Base-by-base conservation (phyloP, 2,329 filamentous ascomycete species). In the Trichoderma harzianum region DNA sequence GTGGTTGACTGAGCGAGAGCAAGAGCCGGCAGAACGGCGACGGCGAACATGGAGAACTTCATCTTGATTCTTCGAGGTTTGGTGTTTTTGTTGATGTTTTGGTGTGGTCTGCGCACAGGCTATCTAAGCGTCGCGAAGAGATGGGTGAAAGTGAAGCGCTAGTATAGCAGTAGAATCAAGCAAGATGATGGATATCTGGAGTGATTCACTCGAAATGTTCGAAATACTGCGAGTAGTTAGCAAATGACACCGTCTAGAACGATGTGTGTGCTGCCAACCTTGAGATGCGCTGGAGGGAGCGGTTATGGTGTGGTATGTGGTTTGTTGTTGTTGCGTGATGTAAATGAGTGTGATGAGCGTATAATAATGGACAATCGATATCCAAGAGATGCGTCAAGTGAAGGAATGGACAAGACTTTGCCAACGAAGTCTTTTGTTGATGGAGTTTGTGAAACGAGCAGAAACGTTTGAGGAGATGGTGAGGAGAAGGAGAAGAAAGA, bases 11-110 rank as follows among this genome's bases (percentile, higher is more conserved):
- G 78, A 47, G 87, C 87, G 67, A 87, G 76, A 72, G 86, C 88
- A 77, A 89, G 78, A 68, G 87, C 82, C 76, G 88, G 87, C 78
- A 90, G 83, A 74, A 86, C 78, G 73, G 84, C 84, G 73, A 86
- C 78, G 77, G 86, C 72, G 73, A 89, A 76, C 34, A 84, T 80
- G 60, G 79, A 78, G 75, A 83, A 76, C 61, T 82, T 82, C 82
- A 84, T 84, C 69, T 72, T 79, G 76, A 74, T 72, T 73, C 67
- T 72, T 75, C 47, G 47, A 47, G 10, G 55, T 8, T 60, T n/a
- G 62, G 69, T 64, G 61, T 76, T 65, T 60, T 47, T 58, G 64
- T 3, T 72, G 64, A 63, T 43, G 72, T 65, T 43, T 72, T 65
- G 32, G 14, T 16, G 61, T 69, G 74, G 74, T 79, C 74, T 75